Percentiles rank a stretch among this genome's conserved stretches.
phyloP scores from a whole-genome alignment of 495 filamentous ascomycete species.

The Hypoxylon lienhwacheense region DNA sequence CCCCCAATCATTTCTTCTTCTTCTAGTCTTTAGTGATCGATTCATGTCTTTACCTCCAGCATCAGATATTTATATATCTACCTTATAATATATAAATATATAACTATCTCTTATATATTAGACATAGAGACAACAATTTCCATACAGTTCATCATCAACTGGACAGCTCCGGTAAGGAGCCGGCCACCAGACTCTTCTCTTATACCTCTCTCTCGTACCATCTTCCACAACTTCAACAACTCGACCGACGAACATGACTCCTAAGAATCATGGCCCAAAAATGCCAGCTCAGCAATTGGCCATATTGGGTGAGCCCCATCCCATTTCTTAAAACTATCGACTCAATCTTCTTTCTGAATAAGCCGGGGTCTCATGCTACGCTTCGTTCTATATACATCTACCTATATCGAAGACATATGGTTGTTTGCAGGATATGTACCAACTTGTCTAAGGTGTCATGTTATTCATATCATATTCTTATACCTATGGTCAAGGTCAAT shows the following conservation, averaged over 20 bases:
- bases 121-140: neutral
- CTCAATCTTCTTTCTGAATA: neutral
- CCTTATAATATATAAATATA: neutral
- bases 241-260: constrained; percentile 36
- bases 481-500: constrained; percentile 17
- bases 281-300: constrained; percentile 54
- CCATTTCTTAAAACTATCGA: constrained; percentile 7
- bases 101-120: neutral
- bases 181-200: too few species aligned
- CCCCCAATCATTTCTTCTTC: too few species aligned
- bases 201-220: neutral
- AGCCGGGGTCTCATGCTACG: neutral
- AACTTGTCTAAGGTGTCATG: neutral
- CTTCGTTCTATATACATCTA: neutral
- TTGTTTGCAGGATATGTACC: neutral
- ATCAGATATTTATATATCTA: too few species aligned
- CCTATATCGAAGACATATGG: neutral
- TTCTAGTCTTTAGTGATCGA: too few species aligned
- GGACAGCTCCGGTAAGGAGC: too few species aligned
- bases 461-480: constrained; percentile 19
- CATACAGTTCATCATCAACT: neutral
- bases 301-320: constrained; percentile 62
- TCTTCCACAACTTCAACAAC: neutral
- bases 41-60: too few species aligned
- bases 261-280: constrained; percentile 43